Base-by-base conservation (phyloP, 768 basidiomycete species). In the Cyathus striatus region DNA sequence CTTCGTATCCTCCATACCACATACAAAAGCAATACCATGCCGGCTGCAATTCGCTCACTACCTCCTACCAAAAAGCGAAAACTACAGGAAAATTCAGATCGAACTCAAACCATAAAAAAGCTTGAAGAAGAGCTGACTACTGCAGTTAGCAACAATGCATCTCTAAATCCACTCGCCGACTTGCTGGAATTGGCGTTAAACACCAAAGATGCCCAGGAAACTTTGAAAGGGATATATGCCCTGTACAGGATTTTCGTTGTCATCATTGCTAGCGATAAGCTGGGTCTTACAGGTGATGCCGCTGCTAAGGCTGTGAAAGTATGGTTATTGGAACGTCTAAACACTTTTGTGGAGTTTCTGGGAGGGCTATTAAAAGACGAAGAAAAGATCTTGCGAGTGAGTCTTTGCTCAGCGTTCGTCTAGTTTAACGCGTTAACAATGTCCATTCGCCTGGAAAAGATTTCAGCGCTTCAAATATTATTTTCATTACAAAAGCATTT, bases 281-380 rank as follows among this genome's bases (percentile, higher is more conserved):
- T 91, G 12, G 68, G 67, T 25, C 42, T 64, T 24, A 65, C 67
- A 21, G 71, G 69, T 13, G 67, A 76, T 24, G 81, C 79, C 21
- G 76, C 74, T 13, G 74, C 77, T 30, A 78, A 78, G 51, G 70
- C 76, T 14, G 86, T 92, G 5, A 79, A 83, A 48, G 67, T 70
- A 20, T 97, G 94, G 94, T 64, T 93, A 39, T 79, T 80, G 72
- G 89, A 83, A 47, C 70, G 81, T 33, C 65, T 94, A 39, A 75
- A 84, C 41, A 64, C 72, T 2, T 97, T 85, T 61, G 73, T 81
- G 34, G 75, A 79, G 23, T 73, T 87, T 38, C 67, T 96, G 38
- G 73, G 72, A 13, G 78, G 82, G 2, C 59, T 94, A 22, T 54
- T 95, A 49, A 76, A 86, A 55, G 87, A 91, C 49, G 78, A 84